These are phyloP conservation scores for Phytophthora fragariae DNA, from an alignment of 352 stramenopile species.

Conservation along the genomic window DNA sequence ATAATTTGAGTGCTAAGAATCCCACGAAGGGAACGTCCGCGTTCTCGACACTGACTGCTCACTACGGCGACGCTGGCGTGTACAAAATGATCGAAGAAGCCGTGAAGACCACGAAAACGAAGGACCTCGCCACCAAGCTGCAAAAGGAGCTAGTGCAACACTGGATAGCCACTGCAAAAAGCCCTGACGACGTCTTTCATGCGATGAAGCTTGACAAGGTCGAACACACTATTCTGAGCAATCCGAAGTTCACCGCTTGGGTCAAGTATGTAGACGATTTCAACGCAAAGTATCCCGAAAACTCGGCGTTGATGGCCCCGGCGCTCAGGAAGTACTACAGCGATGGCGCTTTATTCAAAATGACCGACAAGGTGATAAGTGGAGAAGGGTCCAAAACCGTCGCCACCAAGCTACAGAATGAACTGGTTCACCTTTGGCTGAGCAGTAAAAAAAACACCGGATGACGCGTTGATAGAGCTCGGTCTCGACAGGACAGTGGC, in stretches of 20 bases:
- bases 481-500: not conserved
- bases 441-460: not conserved
- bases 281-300: conserved; percentile 5
- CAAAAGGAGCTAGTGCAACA: too few relatives aligned
- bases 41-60: too few relatives aligned
- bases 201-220: too few relatives aligned
- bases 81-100: too few relatives aligned
- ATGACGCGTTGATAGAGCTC: not conserved
- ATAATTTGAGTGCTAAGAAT: too few relatives aligned
- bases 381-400: not conserved
- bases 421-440: not conserved
- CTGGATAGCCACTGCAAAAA: too few relatives aligned
- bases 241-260: not conserved
- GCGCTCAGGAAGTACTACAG: not conserved
- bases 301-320: not conserved
- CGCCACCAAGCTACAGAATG: not conserved
- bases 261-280: conserved; percentile 13
- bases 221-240: too few relatives aligned
- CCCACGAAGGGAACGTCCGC: too few relatives aligned
- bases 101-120: too few relatives aligned
- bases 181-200: too few relatives aligned
- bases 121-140: too few relatives aligned
- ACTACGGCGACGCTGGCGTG: too few relatives aligned
- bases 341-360: not conserved
- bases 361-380: not conserved